A percentile compares a stretch with the other conserved stretches of the same genome.
phyloP scores from a whole-genome alignment of 768 basidiomycete species.

The Termitomyces eurrhizus region DNA sequence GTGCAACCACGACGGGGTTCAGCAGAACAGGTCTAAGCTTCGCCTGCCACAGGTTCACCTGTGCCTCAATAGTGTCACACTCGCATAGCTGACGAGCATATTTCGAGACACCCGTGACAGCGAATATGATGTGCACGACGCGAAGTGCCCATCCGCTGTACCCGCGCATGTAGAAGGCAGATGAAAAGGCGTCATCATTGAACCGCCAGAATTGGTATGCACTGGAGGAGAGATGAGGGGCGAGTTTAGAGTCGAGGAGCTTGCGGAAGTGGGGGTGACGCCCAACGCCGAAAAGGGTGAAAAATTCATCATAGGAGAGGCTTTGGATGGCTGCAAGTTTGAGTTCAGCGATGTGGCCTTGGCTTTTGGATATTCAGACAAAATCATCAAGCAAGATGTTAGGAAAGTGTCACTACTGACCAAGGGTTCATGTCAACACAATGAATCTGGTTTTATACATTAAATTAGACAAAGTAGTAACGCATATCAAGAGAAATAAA shows the following conservation, averaged over 20 bases:
- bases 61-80: slow-evolving; percentile 50
- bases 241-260: slow-evolving; percentile 56
- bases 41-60: slow-evolving; percentile 57
- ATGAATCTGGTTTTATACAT: slow-evolving; percentile 41
- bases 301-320: slow-evolving; percentile 61
- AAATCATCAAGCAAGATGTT: background rate
- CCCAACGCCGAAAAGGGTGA: slow-evolving; percentile 64
- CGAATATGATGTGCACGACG: slow-evolving; percentile 54
- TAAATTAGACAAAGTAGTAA: slow-evolving; percentile 4
- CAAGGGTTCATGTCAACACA: slow-evolving; percentile 74
- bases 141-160: slow-evolving; percentile 68
- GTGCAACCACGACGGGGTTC: slow-evolving; percentile 50
- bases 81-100: slow-evolving; percentile 55
- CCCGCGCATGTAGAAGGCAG: slow-evolving; percentile 64
- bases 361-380: slow-evolving; percentile 30
- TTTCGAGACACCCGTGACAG: slow-evolving; percentile 51
- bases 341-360: slow-evolving; percentile 75
- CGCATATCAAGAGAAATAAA: background rate
- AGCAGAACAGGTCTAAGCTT: slow-evolving; percentile 60
- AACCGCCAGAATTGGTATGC: slow-evolving; percentile 78
- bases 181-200: slow-evolving; percentile 46
- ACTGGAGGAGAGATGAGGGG: slow-evolving; percentile 64
- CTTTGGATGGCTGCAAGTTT: slow-evolving; percentile 64
- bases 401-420: slow-evolving; percentile 23
- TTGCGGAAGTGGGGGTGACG: slow-evolving; percentile 53